These are phyloP conservation scores for Penicillium sclerotigenum DNA, from an alignment of 2,329 filamentous ascomycete genomes.

Conservation along the genomic window DNA sequence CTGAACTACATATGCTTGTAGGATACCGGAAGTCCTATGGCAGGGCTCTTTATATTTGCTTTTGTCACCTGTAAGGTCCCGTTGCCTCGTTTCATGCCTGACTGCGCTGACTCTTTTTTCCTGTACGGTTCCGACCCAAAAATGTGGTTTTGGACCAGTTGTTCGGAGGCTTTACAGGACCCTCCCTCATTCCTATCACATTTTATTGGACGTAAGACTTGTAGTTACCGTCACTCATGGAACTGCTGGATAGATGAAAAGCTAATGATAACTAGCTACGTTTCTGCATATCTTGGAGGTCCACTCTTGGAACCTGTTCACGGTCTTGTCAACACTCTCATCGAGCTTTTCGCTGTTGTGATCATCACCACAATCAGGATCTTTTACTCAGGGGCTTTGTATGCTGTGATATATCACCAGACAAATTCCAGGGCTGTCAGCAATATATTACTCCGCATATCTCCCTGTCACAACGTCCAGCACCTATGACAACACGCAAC, in stretches of 20 bases:
- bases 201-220: constrained; percentile 30
- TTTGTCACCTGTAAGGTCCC: constrained; percentile 58
- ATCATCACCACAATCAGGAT: constrained; percentile 34
- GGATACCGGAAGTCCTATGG: constrained; percentile 61
- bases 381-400: constrained; percentile 31
- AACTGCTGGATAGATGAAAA: neutral
- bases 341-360: constrained; percentile 33
- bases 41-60: constrained; percentile 65
- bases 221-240: too few relatives aligned
- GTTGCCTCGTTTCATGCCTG: neutral
- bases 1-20: neutral
- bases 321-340: constrained; percentile 31
- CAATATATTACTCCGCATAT: constrained; percentile 24
- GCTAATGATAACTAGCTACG: constrained; percentile 14
- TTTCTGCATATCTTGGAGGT: constrained; percentile 27
- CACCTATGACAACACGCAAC: constrained; percentile 37
- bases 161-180: constrained; percentile 65
- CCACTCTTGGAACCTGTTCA: constrained; percentile 33
- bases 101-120: neutral
- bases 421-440: neutral
- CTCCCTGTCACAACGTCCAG: constrained; percentile 35
- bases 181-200: constrained; percentile 68
- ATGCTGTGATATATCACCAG: constrained; percentile 1
- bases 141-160: constrained; percentile 49
- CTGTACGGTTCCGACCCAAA: constrained; percentile 54